Conservation (phyloP, 345 rosid genomes). For the Euphorbia pulcherrima region DNA sequence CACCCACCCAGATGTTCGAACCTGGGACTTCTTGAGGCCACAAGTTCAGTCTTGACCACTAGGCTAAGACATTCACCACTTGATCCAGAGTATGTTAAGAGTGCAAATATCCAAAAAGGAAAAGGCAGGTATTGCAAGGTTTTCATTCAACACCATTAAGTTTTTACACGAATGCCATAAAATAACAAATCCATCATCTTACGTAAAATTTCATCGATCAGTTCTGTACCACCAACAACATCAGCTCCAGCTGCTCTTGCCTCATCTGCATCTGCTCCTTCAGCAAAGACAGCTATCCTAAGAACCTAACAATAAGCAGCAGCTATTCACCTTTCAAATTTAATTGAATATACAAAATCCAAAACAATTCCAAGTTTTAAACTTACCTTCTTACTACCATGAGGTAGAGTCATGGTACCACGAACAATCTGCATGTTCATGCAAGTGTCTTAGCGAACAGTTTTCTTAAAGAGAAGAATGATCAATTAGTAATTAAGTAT, state of each 20-base stretch:
- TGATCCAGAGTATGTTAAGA: background rate
- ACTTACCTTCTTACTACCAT: slow-evolving; percentile 76
- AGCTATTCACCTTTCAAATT: background rate
- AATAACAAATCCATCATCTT: slow-evolving; percentile 19
- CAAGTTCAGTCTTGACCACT: no score
- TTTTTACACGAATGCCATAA: background rate
- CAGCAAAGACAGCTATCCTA: slow-evolving; percentile 85
- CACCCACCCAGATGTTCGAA: no score
- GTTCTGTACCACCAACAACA: slow-evolving; percentile 83
- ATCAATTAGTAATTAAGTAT: background rate
- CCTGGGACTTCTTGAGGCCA: no score
- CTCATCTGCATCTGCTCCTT: slow-evolving; percentile 92
- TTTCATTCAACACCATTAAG: background rate
- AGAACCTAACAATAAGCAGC: slow-evolving; percentile 56
- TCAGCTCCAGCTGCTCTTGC: slow-evolving; percentile 97
- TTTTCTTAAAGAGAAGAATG: background rate
- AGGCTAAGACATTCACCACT: no score
- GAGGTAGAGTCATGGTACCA: slow-evolving; percentile 81
- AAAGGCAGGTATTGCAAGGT: background rate
- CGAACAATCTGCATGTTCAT: slow-evolving; percentile 68
- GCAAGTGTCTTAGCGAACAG: background rate
- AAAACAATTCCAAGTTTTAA: slow-evolving; percentile 8
- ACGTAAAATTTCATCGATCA: slow-evolving; percentile 79
- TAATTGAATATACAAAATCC: background rate
- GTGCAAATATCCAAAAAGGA: background rate